Percentiles rank a stretch among this genome's conserved stretches.
Conservation (phyloP, 176 grass and related monocot genomes). For the Hyparrhenia diplandra region DNA sequence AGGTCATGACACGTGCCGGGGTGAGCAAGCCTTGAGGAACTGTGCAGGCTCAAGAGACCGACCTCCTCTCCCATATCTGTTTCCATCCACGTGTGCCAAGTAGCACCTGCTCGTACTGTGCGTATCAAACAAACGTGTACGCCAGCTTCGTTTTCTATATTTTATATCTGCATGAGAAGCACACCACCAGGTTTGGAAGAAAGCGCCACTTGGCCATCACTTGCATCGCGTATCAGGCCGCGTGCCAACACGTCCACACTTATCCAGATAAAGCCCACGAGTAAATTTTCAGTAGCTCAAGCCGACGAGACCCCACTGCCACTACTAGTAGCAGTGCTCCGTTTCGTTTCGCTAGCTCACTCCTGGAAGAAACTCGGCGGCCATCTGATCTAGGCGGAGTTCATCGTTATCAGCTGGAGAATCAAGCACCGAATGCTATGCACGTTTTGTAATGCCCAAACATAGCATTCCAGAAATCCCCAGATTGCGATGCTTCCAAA, state of each 20-base stretch:
- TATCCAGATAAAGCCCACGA: neutral
- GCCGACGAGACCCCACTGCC: neutral
- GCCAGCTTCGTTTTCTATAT: neutral
- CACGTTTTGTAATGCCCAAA: too few relatives aligned
- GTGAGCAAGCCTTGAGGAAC: constrained; percentile 4
- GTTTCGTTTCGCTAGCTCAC: constrained; percentile 10
- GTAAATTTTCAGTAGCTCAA: neutral
- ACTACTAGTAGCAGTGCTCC: neutral
- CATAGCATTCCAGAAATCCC: neutral
- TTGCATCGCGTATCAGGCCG: neutral
- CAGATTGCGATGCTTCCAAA: neutral
- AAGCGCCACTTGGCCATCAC: constrained; percentile 19
- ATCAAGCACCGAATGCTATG: neutral
- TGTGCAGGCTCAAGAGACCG: constrained; percentile 19
- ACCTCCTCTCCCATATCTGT: neutral
- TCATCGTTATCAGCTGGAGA: constrained; percentile 17
- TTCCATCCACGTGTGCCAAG: constrained; percentile 26
- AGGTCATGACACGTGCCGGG: constrained; percentile 4
- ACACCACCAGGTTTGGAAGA: neutral
- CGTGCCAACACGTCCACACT: neutral
- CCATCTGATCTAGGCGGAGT: neutral
- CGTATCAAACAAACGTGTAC: constrained; percentile 50
- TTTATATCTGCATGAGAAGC: neutral
- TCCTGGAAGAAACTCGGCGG: neutral
- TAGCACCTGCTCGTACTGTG: neutral